Base-by-base conservation (phyloP, 2,329 filamentous ascomycete species). In the Cercospora citrullina region DNA sequence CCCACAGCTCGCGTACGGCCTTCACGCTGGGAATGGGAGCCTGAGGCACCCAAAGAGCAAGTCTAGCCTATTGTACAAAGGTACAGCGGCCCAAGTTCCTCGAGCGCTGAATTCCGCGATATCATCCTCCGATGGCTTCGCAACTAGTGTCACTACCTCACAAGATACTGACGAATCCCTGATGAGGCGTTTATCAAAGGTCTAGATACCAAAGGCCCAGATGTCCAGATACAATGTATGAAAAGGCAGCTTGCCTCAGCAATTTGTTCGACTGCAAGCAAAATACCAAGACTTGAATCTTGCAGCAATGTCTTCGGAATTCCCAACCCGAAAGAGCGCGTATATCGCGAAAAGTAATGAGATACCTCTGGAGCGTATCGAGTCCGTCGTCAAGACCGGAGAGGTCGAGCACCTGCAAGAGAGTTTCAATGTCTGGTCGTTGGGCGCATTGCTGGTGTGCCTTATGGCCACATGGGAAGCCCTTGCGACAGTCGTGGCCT, bases 401-500 rank as follows among this genome's bases (percentile, higher is more conserved):
- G 62, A 65, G 36, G 62, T 65, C 8, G 65, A 69, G 59, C 65
- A 68, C 58, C 39, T 68, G 26, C 63, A 60, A 10, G 63, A 69
- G 65, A 65, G 65, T 7, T 69, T 69, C 60, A 68, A 63, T 61
- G 70, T 85, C 1, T 81, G 80, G 72, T 82, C 83, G 0, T 75
- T 85, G 1, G 79, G 79, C 14, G 77, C 79, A 4, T 74, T 85
- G 5, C 81, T 82, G 57, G 74, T 84, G 7, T 84, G 82, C 57
- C 75, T 85, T 55, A 85, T 85, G 83, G 83, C 80, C 42, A 85
- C 84, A 9, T 85, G 83, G 83, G 84, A 85, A 65, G 83, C 83
- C 0, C 72, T 84, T 3, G 81, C 81, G 0, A 81, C 80, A 1
- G 83, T 85, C 4, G 77, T 85, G 10, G 79, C 81, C 2, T 77